Evolutionary conservation across 345 rosid genomes (phyloP).

Genomic region (Cardamine occulta): DNA sequence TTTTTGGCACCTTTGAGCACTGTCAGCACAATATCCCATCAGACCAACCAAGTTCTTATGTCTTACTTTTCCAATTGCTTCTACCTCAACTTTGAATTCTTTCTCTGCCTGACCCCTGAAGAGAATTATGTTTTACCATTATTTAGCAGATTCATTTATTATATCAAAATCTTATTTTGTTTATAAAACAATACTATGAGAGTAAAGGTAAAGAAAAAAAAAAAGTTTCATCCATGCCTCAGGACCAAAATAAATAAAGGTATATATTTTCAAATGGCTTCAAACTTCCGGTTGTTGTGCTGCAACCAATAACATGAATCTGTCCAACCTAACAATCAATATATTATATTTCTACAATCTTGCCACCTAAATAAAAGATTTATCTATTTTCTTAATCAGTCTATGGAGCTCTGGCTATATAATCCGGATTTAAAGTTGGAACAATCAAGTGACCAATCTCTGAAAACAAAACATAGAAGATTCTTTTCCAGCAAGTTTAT

Average conservation of each 20-base stretch:
- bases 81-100: slow-evolving; percentile 96
- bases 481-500: slow-evolving; percentile 14
- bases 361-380: slow-evolving; percentile 36
- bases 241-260: background rate
- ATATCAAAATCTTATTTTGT: background rate
- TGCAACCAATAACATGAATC: slow-evolving; percentile 36
- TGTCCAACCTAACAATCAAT: slow-evolving; percentile 38
- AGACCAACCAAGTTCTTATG: slow-evolving; percentile 96
- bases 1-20: slow-evolving; percentile 66
- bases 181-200: background rate
- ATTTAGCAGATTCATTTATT: slow-evolving; percentile 1
- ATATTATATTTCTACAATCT: slow-evolving; percentile 22
- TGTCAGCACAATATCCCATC: slow-evolving; percentile 88
- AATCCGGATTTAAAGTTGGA: slow-evolving; percentile 3
- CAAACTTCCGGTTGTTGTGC: slow-evolving; percentile 38
- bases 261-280: background rate
- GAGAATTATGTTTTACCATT: background rate
- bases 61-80: slow-evolving; percentile 94
- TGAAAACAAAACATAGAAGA: slow-evolving; percentile 1
- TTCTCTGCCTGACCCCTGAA: slow-evolving; percentile 95
- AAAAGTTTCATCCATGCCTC: background rate
- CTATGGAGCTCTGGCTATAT: background rate
- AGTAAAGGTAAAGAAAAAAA: slow-evolving; percentile 4
- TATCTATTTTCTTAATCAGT: slow-evolving; percentile 1
- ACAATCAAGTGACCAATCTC: slow-evolving; percentile 7